A percentile compares a stretch with the other conserved stretches of the same genome.
Conservation (phyloP, 1,139 yeast genomes). For the Scheffersomyces stambukii region DNA sequence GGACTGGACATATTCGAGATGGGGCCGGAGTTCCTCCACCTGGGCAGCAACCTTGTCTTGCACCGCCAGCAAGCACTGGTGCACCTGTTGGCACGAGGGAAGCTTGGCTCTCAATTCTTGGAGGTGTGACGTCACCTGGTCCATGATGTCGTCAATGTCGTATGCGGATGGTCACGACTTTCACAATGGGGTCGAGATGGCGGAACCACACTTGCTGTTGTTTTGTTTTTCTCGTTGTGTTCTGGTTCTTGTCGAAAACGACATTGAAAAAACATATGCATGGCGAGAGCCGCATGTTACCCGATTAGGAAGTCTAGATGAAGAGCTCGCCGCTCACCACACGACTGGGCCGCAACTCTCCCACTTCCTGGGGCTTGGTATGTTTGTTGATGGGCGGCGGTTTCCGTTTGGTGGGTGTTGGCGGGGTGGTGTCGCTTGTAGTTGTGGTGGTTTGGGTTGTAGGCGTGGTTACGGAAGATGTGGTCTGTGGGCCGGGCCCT, state of each 20-base stretch:
- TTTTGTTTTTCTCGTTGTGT: background rate
- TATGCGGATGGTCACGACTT: background rate
- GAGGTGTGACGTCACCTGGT: constrained; percentile 8
- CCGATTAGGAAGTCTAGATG: constrained; percentile 14
- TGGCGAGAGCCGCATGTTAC: too few species aligned
- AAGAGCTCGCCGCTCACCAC: constrained; percentile 33
- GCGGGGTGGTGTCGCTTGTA: background rate
- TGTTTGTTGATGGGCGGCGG: constrained; percentile 30
- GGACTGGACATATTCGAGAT: constrained; percentile 8
- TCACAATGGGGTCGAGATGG: background rate
- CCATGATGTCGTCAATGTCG: constrained; percentile 9
- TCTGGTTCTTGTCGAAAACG: background rate
- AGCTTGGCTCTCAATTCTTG: constrained; percentile 10
- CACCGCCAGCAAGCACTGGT: constrained; percentile 9
- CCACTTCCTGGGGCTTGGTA: constrained; percentile 24
- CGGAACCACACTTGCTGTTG: background rate
- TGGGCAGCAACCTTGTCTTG: constrained; percentile 8
- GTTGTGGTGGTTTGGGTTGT: constrained; percentile 2
- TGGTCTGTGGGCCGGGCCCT: constrained; percentile 1
- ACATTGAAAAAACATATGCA: too few species aligned
- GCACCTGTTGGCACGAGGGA: constrained; percentile 11
- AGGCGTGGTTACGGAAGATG: background rate
- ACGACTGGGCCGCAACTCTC: constrained; percentile 24
- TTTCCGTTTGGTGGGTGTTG: constrained; percentile 8
- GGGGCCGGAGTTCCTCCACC: constrained; percentile 8